Percentiles rank a stretch among this genome's conserved stretches.
Evolutionary conservation across 2,329 filamentous ascomycete species (phyloP).

Genomic region (Colletotrichum euphorbiae): DNA sequence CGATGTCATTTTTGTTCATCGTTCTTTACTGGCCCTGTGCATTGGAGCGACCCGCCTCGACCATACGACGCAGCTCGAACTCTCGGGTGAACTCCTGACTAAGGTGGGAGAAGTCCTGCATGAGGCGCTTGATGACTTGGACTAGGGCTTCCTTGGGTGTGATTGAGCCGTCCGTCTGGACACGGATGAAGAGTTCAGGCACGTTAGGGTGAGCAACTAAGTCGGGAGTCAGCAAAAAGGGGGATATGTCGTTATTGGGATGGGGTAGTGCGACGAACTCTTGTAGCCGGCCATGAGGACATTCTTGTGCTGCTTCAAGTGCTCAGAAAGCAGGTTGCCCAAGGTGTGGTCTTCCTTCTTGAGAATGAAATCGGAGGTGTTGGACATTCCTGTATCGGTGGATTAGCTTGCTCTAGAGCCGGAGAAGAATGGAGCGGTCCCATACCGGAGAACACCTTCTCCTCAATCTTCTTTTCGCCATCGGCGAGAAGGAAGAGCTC

Average conservation of each 20-base stretch:
- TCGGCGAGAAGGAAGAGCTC: conserved; percentile 91
- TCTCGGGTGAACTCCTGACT: conserved; percentile 93
- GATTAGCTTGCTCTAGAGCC: background rate
- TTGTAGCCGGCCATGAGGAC: conserved; percentile 95
- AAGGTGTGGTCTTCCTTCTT: conserved; percentile 98
- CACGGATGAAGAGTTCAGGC: conserved; percentile 74
- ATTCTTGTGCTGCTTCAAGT: conserved; percentile 85
- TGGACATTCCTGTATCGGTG: conserved; percentile 78
- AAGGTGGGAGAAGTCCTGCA: conserved; percentile 82
- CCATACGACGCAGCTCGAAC: conserved; percentile 89
- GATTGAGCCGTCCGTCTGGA: conserved; percentile 91
- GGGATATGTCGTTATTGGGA: too few species aligned
- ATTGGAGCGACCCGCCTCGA: conserved; percentile 63
- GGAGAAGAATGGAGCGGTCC: conserved; percentile 40
- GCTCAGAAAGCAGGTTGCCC: conserved; percentile 87
- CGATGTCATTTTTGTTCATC: background rate
- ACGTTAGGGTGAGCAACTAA: conserved; percentile 71
- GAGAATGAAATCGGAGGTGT: conserved; percentile 94
- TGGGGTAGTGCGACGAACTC: conserved; percentile 59
- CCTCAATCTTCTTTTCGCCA: conserved; percentile 93
- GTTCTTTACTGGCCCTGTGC: conserved; percentile 56
- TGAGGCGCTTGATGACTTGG: conserved; percentile 82
- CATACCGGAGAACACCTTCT: conserved; percentile 89
- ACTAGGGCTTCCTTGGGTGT: conserved; percentile 91
- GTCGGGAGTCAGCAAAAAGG: conserved; percentile 21